Evolutionary conservation across 306 rosid genomes (phyloP), one percentile per base, ranked within the genome.

Genomic region (Dalbergia oliveri): DNA sequence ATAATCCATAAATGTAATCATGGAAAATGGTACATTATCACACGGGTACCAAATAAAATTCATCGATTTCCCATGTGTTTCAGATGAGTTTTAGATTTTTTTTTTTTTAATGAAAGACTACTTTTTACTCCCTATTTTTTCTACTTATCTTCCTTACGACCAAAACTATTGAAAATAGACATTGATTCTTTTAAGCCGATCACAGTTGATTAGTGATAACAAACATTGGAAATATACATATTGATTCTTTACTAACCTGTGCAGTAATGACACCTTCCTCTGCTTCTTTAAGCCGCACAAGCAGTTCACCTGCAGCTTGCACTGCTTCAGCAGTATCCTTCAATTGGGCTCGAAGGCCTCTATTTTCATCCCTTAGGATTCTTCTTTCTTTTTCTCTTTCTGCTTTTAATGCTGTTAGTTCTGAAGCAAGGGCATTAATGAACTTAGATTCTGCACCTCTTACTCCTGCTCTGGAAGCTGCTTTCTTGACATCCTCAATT

Each of bases 301-400:
- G 96, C 73, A 94, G 85, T 75, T 92, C 98, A 18, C 97, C 97
- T 0, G 98, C 97, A 83, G 97, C 97, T 83, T 92, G 94, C 77
- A 94, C 98, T 80, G 97, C 97, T 85, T 92, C 97, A 57, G 90
- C 89, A 68, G 97, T 92, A 80, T 94, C 94, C 86, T 90, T 89
- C 84, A 94, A 76, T 79, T 92, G 98, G 43, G 89, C 89, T 79
- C 80, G 97, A 86, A 94, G 93, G 64, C 97, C 96, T 81, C 89
- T 92, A 73, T 87, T 92, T 84, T 94, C 97, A 61, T 89, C 94
- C 75, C 88, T 83, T 11, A 90, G 75, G 72, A 87, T 87, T 71
- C 83, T 76, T 72, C 87, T 87, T 76, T 94, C 98, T 54, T 90
- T 85, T 83, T 92, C 97, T 84, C 85, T 83, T 81, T 89, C 97